Evolutionary conservation across 768 basidiomycete genomes (phyloP).

Genomic region (Termitomyces bulborhizus): DNA sequence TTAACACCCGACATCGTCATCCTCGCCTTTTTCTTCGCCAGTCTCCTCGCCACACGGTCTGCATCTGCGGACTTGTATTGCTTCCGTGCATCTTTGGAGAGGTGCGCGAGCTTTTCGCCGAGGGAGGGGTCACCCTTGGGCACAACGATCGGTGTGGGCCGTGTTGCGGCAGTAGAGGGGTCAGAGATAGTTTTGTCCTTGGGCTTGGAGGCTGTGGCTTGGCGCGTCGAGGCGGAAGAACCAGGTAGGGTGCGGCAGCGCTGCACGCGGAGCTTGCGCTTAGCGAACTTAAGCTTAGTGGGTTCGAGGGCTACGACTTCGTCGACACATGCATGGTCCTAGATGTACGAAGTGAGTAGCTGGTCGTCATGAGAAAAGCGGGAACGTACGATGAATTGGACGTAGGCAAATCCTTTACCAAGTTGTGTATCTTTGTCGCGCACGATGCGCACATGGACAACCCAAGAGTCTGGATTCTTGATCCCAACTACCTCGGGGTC

Average conservation of each 20-base stretch:
- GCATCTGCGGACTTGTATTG: conserved; percentile 71
- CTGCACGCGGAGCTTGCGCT: conserved; percentile 87
- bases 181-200: conserved; percentile 10
- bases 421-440: conserved; percentile 88
- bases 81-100: conserved; percentile 86
- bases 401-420: conserved; percentile 94
- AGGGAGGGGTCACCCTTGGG: conserved; percentile 82
- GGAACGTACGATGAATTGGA: conserved; percentile 71
- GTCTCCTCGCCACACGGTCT: conserved; percentile 73
- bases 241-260: conserved; percentile 75
- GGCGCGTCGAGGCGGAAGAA: conserved; percentile 20
- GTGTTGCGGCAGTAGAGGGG: conserved; percentile 6
- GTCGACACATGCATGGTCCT: conserved; percentile 93
- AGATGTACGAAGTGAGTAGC: background rate
- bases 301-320: conserved; percentile 81
- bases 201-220: conserved; percentile 18
- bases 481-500: conserved; percentile 22
- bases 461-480: conserved; percentile 51
- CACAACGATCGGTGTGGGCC: conserved; percentile 23
- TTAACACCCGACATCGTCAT: conserved; percentile 34
- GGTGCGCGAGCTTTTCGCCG: conserved; percentile 68
- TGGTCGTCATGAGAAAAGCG: background rate
- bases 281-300: conserved; percentile 81
- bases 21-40: conserved; percentile 87
- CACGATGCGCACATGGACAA: conserved; percentile 80